Conservation (phyloP, 257 asterid species). For the Rhazya stricta region DNA sequence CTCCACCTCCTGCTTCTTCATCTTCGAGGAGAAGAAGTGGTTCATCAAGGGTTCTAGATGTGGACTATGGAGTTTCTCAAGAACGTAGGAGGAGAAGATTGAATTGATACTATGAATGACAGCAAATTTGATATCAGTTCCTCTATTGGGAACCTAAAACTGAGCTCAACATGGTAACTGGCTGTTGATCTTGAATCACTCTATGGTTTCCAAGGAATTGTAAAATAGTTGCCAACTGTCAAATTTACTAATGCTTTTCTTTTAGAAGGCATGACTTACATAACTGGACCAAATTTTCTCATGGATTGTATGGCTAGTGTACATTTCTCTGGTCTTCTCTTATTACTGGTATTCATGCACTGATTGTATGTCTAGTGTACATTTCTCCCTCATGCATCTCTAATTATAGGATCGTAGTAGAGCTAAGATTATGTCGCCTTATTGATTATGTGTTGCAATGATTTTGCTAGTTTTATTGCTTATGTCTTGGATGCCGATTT, state of each 20-base stretch:
- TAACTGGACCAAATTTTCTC: not conserved
- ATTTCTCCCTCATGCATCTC: not conserved
- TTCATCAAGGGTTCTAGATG: conserved; percentile 23
- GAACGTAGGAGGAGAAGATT: conserved; percentile 36
- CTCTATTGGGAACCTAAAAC: not conserved
- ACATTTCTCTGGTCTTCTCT: not conserved
- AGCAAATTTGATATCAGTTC: not conserved
- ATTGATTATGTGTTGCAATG: not conserved
- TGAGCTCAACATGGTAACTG: not conserved
- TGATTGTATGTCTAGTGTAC: not conserved
- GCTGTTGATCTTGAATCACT: not conserved
- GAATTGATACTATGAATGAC: conserved; percentile 8
- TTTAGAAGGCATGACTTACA: not conserved
- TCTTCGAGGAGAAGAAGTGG: conserved; percentile 27
- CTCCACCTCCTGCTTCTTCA: conserved; percentile 16
- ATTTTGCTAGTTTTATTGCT: not conserved
- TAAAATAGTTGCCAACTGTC: not conserved
- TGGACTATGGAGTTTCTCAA: conserved; percentile 17
- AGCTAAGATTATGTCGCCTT: not conserved
- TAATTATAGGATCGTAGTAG: not conserved
- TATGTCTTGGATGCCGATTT: not conserved
- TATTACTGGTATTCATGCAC: not conserved
- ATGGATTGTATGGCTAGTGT: not conserved
- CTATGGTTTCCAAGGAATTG: not conserved
- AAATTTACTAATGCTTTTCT: not conserved